phyloP scores from a whole-genome alignment of 2,329 filamentous ascomycete genomes.

The Tolypocladium guangdongense region DNA sequence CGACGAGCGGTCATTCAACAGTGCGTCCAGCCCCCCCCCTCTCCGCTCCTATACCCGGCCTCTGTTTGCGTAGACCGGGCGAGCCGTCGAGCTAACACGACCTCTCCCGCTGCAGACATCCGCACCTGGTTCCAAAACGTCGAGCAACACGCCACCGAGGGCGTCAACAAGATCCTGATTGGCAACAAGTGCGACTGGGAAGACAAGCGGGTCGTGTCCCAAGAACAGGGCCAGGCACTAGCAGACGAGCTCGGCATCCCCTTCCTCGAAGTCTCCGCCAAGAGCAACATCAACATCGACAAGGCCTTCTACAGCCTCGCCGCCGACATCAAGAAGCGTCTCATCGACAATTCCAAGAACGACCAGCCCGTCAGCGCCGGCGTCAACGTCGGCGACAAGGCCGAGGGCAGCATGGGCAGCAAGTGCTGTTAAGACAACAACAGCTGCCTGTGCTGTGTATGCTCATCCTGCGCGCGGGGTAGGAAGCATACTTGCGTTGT shows the following conservation, averaged over 20 bases:
- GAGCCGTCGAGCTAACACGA: not conserved
- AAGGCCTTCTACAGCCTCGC: conserved; percentile 96
- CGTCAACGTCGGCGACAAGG: conserved; percentile 59
- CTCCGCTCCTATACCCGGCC: not conserved
- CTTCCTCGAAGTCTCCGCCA: conserved; percentile 96
- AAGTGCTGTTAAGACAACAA: conserved; percentile 63
- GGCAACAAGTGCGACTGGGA: conserved; percentile 99
- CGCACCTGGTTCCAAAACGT: conserved; percentile 99
- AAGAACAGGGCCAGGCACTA: conserved; percentile 83
- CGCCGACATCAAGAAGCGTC: conserved; percentile 93
- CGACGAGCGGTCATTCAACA: conserved; percentile 90
- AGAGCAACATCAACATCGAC: conserved; percentile 99
- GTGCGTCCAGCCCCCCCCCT: conserved; percentile 38
- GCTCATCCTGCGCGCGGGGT: not conserved
- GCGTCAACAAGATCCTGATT: conserved; percentile 98
- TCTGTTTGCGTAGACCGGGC: not conserved
- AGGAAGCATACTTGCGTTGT: not conserved
- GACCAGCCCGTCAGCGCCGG: conserved; percentile 49
- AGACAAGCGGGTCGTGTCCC: conserved; percentile 91
- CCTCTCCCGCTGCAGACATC: conserved; percentile 56
- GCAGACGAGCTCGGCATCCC: conserved; percentile 95
- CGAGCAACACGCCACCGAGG: conserved; percentile 94
- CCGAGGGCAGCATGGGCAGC: conserved; percentile 42
- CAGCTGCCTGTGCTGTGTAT: conserved; percentile 2
- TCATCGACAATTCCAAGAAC: conserved; percentile 82